Base-by-base conservation (phyloP, 768 basidiomycete genomes). In the Chalciporus pseudorubinellus region DNA sequence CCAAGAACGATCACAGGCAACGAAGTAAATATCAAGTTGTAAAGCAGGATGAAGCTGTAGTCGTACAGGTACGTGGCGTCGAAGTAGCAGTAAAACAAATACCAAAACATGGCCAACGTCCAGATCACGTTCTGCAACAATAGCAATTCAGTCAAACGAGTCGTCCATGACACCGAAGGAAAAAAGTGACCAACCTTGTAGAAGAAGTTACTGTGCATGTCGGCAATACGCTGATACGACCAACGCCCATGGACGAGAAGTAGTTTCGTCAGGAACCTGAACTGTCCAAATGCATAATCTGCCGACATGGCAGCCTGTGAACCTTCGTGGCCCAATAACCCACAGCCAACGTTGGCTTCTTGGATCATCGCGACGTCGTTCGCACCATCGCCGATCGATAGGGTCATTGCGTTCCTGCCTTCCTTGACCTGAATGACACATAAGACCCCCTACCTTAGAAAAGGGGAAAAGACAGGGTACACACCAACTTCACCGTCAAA, bases 291-390 rank as follows among this genome's bases (percentile, higher is more conserved):
- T 1, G 95, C 95, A 61, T 97, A 98, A 67, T 98, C 95, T 6
- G 95, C 95, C 5, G 94, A 97, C 95, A 98, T 98, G 43, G 95
- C 95, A 26, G 95, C 95, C 69, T 98, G 95, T 19, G 93, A 95
- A 44, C 95, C 95, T 68, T 98, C 95, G 33, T 95, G 80, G 40
- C 95, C 95, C 59, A 92, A 82, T 22, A 98, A 74, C 19, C 95
- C 95, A 63, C 94, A 92, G 3, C 95, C 95, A 58, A 98, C 87
- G 67, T 98, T 94, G n/a, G 95, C 95, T 63, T 95, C 95, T 66
- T 98, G 95, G 52, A 98, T 98, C 95, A 98, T 98, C 6, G 95
- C 94, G 20, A 98, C 95, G 64, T 98, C 95, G 64, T 98, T 98
- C 14, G 95, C 95, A 48, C 92, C 93, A 61, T 98, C 95, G 10